Evolutionary conservation across 2,329 filamentous ascomycete species (phyloP).

Genomic region (Claviceps quebecensis): DNA sequence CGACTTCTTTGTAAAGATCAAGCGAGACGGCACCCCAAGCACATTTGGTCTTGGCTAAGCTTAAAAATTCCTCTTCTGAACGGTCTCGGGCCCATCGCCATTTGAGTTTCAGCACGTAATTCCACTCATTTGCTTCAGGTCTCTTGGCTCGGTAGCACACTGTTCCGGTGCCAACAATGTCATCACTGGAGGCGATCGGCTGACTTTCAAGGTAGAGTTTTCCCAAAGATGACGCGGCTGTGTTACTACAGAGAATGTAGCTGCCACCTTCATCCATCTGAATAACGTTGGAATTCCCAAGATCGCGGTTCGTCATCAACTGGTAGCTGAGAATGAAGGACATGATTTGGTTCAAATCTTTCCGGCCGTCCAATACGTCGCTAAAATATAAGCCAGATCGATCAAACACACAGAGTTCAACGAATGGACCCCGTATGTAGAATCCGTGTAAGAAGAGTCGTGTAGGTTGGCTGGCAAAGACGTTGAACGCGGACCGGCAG

Average conservation of each 20-base stretch:
- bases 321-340: constrained; percentile 17
- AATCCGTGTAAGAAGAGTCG: constrained; percentile 24
- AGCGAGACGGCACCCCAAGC: constrained; percentile 17
- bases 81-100: constrained; percentile 18
- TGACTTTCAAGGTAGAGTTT: constrained; percentile 10
- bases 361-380: constrained; percentile 16
- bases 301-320: constrained; percentile 15
- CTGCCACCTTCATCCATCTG: constrained; percentile 12
- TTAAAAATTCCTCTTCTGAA: constrained; percentile 19
- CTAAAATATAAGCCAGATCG: constrained; percentile 21
- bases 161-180: constrained; percentile 17
- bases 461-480: constrained; percentile 16
- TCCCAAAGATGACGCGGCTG: neutral
- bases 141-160: constrained; percentile 18
- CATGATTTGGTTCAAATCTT: constrained; percentile 16
- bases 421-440: constrained; percentile 16
- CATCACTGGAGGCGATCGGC: constrained; percentile 13
- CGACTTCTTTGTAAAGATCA: constrained; percentile 12
- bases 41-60: constrained; percentile 13
- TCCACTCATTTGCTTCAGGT: constrained; percentile 13
- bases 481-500: constrained; percentile 9
- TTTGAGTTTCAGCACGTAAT: constrained; percentile 18
- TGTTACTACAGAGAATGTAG: constrained; percentile 1
- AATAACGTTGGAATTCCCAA: constrained; percentile 13
- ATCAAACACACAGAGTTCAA: constrained; percentile 24